phyloP scores from a whole-genome alignment of 805 yeast species.

The Millerago galiae region DNA sequence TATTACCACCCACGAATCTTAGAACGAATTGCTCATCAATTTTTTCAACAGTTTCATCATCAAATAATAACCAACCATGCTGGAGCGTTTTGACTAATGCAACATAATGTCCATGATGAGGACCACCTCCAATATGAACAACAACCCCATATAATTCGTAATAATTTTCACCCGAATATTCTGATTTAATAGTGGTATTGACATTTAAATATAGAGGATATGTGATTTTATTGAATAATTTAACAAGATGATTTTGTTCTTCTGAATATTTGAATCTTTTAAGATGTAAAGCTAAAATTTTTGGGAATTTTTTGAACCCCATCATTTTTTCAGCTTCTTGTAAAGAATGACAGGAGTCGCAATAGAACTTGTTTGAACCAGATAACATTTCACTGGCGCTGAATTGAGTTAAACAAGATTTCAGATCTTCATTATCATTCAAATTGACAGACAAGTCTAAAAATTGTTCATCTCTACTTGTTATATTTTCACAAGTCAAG shows the following conservation, averaged over 20 bases:
- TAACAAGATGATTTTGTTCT: conserved; percentile 70
- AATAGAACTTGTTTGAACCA: conserved; percentile 85
- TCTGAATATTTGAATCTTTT: conserved; percentile 92
- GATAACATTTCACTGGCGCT: conserved; percentile 80
- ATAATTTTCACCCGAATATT: conserved; percentile 44
- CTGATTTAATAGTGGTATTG: conserved; percentile 43
- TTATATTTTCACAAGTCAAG: conserved; percentile 76
- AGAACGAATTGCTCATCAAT: conserved; percentile 79
- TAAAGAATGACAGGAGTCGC: conserved; percentile 82
- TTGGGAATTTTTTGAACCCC: conserved; percentile 72
- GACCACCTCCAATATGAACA: conserved; percentile 95
- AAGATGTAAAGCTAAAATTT: conserved; percentile 72
- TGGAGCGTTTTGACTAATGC: conserved; percentile 72
- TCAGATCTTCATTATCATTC: conserved; percentile 64
- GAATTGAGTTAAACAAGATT: conserved; percentile 75
- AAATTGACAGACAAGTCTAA: conserved; percentile 83
- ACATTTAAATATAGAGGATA: conserved; percentile 69
- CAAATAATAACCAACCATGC: conserved; percentile 87
- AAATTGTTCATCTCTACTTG: conserved; percentile 79
- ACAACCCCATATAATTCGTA: conserved; percentile 84
- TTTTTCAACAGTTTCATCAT: conserved; percentile 90
- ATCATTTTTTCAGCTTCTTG: conserved; percentile 94
- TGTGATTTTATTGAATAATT: conserved; percentile 76
- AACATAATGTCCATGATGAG: conserved; percentile 95
- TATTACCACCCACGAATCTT: conserved; percentile 82